Conservation (phyloP, 2,329 filamentous ascomycete genomes). For the Cadophora luteo-olivacea region DNA sequence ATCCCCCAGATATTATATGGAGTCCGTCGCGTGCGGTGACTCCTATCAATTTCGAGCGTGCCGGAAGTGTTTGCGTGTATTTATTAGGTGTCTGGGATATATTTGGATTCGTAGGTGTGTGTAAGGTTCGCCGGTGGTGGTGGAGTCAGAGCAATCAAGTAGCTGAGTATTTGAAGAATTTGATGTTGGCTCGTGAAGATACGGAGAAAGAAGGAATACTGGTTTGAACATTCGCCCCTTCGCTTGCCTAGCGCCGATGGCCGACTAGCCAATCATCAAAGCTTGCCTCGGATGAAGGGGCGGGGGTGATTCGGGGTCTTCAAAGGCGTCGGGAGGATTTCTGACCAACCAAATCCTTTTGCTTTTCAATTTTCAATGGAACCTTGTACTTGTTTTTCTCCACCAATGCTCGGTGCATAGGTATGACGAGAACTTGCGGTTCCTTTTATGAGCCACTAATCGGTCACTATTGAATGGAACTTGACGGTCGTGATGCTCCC, state of each 20-base stretch:
- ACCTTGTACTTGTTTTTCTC: too few relatives aligned
- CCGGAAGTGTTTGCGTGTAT: not conserved
- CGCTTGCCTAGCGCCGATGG: conserved; percentile 3
- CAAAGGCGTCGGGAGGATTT: not conserved
- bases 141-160: conserved; percentile 8
- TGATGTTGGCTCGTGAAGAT: conserved; percentile 6
- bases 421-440: too few relatives aligned
- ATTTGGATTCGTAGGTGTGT: not conserved
- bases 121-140: not conserved
- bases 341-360: not conserved
- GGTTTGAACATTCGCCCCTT: not conserved
- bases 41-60: not conserved
- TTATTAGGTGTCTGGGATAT: not conserved
- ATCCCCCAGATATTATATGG: conserved; percentile 16
- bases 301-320: not conserved
- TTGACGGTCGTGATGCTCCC: too few relatives aligned
- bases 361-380: not conserved
- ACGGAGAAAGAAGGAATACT: conserved; percentile 9
- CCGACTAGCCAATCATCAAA: not conserved
- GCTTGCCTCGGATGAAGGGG: conserved; percentile 4
- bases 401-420: too few relatives aligned
- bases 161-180: not conserved
- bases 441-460: too few relatives aligned
- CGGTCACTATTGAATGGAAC: too few relatives aligned
- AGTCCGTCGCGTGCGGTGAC: conserved; percentile 19